phyloP scores from a whole-genome alignment of 2,329 filamentous ascomycete genomes.

The Ceratocystis papillata region DNA sequence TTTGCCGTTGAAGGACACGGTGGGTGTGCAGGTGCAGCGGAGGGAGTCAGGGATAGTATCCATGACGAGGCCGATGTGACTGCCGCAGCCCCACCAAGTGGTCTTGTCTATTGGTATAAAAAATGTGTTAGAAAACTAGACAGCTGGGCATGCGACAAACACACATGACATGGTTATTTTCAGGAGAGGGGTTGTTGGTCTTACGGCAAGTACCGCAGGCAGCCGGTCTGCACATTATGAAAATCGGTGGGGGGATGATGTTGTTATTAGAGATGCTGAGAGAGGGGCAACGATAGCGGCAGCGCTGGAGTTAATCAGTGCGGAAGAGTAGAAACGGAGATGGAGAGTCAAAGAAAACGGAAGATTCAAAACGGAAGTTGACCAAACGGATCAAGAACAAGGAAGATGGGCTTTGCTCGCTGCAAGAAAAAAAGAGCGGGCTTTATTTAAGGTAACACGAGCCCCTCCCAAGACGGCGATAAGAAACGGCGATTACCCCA shows the following conservation, averaged over 20 bases:
- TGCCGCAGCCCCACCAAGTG: conserved; percentile 57
- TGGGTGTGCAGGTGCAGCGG: conserved; percentile 56
- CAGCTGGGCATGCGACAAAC: not conserved
- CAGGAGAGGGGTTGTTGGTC: conserved; percentile 27
- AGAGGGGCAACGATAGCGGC: not conserved
- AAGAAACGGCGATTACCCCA: conserved; percentile 5
- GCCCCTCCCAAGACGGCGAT: not conserved
- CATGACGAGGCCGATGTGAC: conserved; percentile 52
- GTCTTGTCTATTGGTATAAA: conserved; percentile 39
- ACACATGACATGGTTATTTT: too few species aligned
- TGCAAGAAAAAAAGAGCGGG: not conserved
- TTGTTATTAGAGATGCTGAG: not conserved
- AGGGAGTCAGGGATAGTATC: conserved; percentile 46
- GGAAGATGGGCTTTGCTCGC: too few species aligned
- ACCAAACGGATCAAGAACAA: not conserved
- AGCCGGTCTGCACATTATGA: conserved; percentile 53
- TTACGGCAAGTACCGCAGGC: conserved; percentile 53
- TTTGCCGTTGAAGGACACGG: conserved; percentile 49
- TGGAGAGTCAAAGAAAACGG: not conserved
- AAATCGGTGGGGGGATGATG: not conserved
- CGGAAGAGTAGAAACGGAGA: conserved; percentile 8
- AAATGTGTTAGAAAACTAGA: not conserved
- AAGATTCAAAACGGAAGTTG: not conserved
- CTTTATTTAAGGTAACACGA: not conserved
- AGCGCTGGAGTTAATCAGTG: not conserved